These are phyloP conservation scores for Trypanosoma platydactyli DNA, from an alignment of 208 protist genomes.

Conservation along the genomic window DNA sequence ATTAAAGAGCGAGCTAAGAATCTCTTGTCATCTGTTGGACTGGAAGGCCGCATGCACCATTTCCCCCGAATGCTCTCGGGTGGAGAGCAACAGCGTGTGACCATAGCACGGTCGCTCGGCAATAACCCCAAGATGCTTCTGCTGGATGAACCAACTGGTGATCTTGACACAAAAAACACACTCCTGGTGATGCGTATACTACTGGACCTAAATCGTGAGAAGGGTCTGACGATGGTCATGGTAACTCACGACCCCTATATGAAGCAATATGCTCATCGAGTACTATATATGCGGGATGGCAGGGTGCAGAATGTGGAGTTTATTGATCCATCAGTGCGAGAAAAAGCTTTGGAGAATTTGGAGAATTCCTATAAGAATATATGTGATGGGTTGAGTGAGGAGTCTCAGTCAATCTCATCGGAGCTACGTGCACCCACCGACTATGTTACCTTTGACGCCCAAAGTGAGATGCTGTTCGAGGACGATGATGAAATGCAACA, in stretches of 20 bases:
- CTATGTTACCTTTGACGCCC: conserved; percentile 62
- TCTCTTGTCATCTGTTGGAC: conserved; percentile 87
- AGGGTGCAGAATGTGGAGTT: conserved; percentile 79
- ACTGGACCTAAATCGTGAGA: conserved; percentile 83
- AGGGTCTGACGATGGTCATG: conserved; percentile 96
- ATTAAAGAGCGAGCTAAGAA: conserved; percentile 65
- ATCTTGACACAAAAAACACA: conserved; percentile 96
- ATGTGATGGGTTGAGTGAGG: conserved; percentile 13
- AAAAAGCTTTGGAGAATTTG: conserved; percentile 47
- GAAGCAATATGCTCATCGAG: conserved; percentile 92
- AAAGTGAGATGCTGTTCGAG: conserved; percentile 48
- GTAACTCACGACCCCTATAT: conserved; percentile 97
- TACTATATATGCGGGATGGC: conserved; percentile 95
- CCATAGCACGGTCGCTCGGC: conserved; percentile 94
- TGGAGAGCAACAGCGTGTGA: conserved; percentile 96
- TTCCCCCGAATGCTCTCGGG: conserved; percentile 94
- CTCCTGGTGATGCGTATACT: conserved; percentile 94
- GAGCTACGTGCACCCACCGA: conserved; percentile 44
- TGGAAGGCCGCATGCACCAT: conserved; percentile 88
- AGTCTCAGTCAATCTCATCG: conserved; percentile 18
- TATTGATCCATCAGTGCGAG: conserved; percentile 40
- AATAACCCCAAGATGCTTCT: conserved; percentile 94
- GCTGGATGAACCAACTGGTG: conserved; percentile 96
- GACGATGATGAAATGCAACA: conserved; percentile 69
- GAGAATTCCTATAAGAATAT: conserved; percentile 23